phyloP scores from a whole-genome alignment of 768 basidiomycete species.

The Pleurotus cornucopiae region DNA sequence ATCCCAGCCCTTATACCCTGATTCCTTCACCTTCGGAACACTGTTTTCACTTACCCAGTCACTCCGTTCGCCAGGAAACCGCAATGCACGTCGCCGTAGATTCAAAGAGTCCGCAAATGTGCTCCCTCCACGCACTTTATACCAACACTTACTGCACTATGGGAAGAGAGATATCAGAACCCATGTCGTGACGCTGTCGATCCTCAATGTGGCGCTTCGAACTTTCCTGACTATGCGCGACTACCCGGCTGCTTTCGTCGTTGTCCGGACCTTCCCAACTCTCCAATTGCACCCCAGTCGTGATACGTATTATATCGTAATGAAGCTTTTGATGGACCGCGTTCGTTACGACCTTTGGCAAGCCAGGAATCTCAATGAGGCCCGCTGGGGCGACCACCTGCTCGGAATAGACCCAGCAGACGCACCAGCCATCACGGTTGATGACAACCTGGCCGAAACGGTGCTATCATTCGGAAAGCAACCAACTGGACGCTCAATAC shows the following conservation, averaged over 20 bases:
- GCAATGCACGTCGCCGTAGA: slow-evolving; percentile 16
- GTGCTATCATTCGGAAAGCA: background rate
- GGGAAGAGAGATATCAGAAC: slow-evolving; percentile 11
- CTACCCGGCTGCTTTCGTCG: slow-evolving; percentile 42
- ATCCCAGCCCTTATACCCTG: slow-evolving; percentile 28
- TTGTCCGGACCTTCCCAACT: slow-evolving; percentile 25
- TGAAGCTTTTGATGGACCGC: slow-evolving; percentile 30
- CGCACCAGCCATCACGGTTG: background rate
- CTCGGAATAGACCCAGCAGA: background rate
- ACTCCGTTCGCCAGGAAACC: slow-evolving; percentile 11
- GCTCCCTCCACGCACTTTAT: slow-evolving; percentile 36
- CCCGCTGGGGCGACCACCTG: slow-evolving; percentile 4
- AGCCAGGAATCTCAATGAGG: background rate
- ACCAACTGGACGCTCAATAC: background rate
- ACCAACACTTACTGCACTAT: slow-evolving; percentile 31
- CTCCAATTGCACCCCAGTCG: slow-evolving; percentile 27
- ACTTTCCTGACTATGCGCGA: slow-evolving; percentile 39
- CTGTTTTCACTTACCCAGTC: slow-evolving; percentile 32
- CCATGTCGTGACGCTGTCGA: slow-evolving; percentile 23
- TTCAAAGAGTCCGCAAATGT: slow-evolving; percentile 16
- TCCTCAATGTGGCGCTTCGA: slow-evolving; percentile 40
- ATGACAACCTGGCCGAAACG: background rate
- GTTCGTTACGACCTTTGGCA: slow-evolving; percentile 14
- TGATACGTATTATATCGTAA: slow-evolving; percentile 34
- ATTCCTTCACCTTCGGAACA: slow-evolving; percentile 38